Base-by-base conservation (phyloP, 495 filamentous ascomycete species). In the Emericellopsis terricola region DNA sequence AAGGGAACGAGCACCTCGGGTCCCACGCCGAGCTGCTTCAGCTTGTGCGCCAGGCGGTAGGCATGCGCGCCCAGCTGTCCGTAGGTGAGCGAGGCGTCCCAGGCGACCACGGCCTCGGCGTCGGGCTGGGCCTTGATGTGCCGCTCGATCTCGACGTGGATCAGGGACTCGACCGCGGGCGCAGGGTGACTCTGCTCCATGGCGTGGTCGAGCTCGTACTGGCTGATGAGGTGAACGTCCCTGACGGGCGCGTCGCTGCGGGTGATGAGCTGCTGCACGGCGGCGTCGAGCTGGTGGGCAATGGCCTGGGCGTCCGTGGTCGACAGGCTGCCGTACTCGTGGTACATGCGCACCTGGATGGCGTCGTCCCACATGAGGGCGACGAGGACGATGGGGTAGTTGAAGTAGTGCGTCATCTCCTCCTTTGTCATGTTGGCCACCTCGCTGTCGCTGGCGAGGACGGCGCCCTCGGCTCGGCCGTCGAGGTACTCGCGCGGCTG, bases 1-100 rank as follows among this genome's bases (percentile, higher is more conserved):
- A 33, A 18, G 11, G 20, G 31, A 7, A 33, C 18, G 15, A 20
- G 11, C 11, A 20, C 31, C 4, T 20, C 31, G 3, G 24, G 19
- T 14, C 24, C 11, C 8, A 33, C 31, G 10, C 18, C 18, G n/a
- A n/a, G n/a, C n/a, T n/a, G n/a, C n/a, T 54, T 46, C 15, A 71
- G 44, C 13, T 56, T 47, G 14, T 39, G 49, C 8, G 66, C 65
- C 17, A 76, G 37, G 28, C 43, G 49, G 41, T 19, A 50, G 44
- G 63, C 46, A 10, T 59, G 36, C 8, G 35, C 24, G 17, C 66
- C 59, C 20, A 76, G 47, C 37, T 74, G 54, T 2, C 31, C 40
- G 40, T 59, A 75, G 0, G 62, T 66, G 26, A 76, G 41, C 4
- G 38, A 59, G 13, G 65, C 68, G 53, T 76, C 71, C 69, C 71